These are phyloP conservation scores for Leccinum fallax DNA, from an alignment of 1,284 basidiomycete genomes.

Conservation along the genomic window DNA sequence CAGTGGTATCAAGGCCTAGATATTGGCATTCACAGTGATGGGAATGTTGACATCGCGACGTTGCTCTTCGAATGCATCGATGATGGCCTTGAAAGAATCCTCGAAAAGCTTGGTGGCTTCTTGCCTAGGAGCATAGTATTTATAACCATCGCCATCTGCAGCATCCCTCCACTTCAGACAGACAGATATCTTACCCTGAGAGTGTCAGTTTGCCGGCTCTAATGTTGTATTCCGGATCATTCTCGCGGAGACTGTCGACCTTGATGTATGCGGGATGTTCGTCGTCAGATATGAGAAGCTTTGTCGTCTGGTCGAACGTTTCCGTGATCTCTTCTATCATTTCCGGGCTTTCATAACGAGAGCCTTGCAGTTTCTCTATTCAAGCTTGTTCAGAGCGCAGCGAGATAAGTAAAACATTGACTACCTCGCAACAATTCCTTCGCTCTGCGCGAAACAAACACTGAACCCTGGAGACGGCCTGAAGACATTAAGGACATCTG, in stretches of 20 bases:
- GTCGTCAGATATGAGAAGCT: slow-evolving; percentile 37
- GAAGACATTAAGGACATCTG: slow-evolving; percentile 36
- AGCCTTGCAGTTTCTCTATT: slow-evolving; percentile 18
- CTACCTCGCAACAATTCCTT: slow-evolving; percentile 38
- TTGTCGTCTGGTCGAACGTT: slow-evolving; percentile 41
- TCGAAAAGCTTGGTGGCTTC: slow-evolving; percentile 41
- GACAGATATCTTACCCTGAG: slow-evolving; percentile 32
- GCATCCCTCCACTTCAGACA: background rate
- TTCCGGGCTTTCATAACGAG: slow-evolving; percentile 16
- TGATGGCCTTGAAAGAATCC: slow-evolving; percentile 38
- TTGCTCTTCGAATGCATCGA: slow-evolving; percentile 38
- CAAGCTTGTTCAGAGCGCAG: background rate
- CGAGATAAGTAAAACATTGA: background rate
- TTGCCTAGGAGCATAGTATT: slow-evolving; percentile 16
- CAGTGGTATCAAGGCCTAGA: background rate
- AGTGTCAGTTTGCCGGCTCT: slow-evolving; percentile 39
- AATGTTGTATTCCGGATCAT: slow-evolving; percentile 38
- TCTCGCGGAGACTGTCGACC: slow-evolving; percentile 39
- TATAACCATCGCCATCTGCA: background rate
- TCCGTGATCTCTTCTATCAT: slow-evolving; percentile 37
- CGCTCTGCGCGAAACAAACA: slow-evolving; percentile 45
- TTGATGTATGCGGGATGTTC: slow-evolving; percentile 39
- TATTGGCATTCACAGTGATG: slow-evolving; percentile 23
- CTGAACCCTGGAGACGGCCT: slow-evolving; percentile 38
- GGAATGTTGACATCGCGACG: slow-evolving; percentile 17